These are phyloP conservation scores for Xylariaceae sp. DNA, from an alignment of 2,329 filamentous ascomycete species.

Conservation along the genomic window DNA sequence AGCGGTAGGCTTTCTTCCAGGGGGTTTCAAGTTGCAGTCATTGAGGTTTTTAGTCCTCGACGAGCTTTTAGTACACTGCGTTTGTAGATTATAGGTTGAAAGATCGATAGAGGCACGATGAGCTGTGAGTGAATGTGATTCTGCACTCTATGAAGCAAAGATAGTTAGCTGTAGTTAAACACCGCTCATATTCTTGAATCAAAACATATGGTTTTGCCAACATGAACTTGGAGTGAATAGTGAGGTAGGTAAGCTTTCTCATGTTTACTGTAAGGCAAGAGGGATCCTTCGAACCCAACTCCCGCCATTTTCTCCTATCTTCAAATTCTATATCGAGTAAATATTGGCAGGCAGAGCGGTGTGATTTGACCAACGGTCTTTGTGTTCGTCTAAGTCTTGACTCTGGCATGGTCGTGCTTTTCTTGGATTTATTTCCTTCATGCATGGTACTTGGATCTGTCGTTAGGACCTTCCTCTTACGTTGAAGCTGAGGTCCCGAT, in stretches of 20 bases:
- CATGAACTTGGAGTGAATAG: not conserved
- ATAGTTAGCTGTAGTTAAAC: not conserved
- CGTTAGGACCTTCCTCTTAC: conserved; percentile 15
- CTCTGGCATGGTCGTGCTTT: not conserved
- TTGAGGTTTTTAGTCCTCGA: too few species aligned
- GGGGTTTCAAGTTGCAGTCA: too few species aligned
- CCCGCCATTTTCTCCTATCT: conserved; percentile 14
- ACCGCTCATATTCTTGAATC: not conserved
- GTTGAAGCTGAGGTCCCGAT: conserved; percentile 2
- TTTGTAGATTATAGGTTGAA: not conserved
- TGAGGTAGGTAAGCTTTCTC: not conserved
- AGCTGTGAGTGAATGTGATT: not conserved
- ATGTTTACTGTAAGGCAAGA: conserved; percentile 2
- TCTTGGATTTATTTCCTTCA: not conserved
- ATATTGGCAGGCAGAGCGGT: conserved; percentile 1
- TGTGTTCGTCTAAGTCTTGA: not conserved
- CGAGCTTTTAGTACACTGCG: too few species aligned
- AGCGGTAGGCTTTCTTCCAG: too few species aligned
- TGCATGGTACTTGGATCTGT: not conserved
- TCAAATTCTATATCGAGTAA: not conserved
- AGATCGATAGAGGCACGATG: not conserved
- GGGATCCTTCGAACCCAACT: not conserved
- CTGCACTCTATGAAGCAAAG: not conserved
- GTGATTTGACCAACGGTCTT: not conserved
- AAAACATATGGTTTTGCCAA: not conserved